phyloP scores from a whole-genome alignment of 768 basidiomycete species.

The Daedaleopsis sinensis region DNA sequence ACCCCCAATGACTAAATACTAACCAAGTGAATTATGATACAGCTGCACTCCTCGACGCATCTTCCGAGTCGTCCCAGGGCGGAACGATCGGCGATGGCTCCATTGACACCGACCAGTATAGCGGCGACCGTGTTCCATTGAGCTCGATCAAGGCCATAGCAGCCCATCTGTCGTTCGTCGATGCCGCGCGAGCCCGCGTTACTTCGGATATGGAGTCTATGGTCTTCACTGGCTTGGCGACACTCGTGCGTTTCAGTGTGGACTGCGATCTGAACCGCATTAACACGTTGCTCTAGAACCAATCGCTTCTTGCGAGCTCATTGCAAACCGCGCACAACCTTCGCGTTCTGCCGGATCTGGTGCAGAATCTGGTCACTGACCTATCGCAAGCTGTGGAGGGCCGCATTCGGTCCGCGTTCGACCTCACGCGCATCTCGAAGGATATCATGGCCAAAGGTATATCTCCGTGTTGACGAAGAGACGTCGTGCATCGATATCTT shows the following conservation, averaged over 20 bases:
- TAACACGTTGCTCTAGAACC: constrained; percentile 58
- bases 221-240: constrained; percentile 78
- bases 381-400: constrained; percentile 83
- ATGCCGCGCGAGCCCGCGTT: constrained; percentile 69
- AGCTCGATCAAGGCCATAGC: constrained; percentile 75
- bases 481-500: background rate
- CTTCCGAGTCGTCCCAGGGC: background rate
- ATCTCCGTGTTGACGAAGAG: constrained; percentile 3
- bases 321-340: constrained; percentile 97
- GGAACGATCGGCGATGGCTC: constrained; percentile 2
- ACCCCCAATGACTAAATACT: too few relatives aligned
- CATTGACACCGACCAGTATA: background rate
- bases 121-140: constrained; percentile 45
- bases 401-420: constrained; percentile 82
- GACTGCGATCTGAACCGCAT: background rate
- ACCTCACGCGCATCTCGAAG: constrained; percentile 83
- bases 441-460: constrained; percentile 82
- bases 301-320: constrained; percentile 87
- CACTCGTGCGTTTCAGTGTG: constrained; percentile 57
- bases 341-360: constrained; percentile 78
- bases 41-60: constrained; percentile 18
- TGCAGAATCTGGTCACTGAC: constrained; percentile 77
- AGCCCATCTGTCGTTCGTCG: constrained; percentile 70
- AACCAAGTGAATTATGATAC: background rate
- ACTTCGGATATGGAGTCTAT: constrained; percentile 89